Base-by-base conservation (phyloP, 129 eudicot species). In the Smallanthus sonchifolius region DNA sequence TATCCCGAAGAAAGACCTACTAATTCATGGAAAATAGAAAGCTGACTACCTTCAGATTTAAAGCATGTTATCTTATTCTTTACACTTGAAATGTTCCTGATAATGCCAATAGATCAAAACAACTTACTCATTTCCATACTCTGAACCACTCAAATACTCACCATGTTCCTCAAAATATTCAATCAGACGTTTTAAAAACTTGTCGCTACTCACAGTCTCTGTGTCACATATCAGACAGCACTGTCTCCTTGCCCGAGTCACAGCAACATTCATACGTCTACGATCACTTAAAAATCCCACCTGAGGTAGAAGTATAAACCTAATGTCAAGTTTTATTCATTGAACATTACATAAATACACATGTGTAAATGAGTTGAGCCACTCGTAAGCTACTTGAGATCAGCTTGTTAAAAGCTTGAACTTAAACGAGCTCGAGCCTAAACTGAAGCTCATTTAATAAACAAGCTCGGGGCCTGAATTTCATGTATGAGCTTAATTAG, bases 191-290 rank as follows among this genome's bases (percentile, higher is more conserved):
- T 94, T 94, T 88, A 94, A 76, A 74, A 94, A 94, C 69, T 73
- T 86, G 79, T 94, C 97, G 55, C 96, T 84, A 28, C 85, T 94
- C 49, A 94, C 99, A 8, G 99, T 94, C 87, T 94, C 99, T 0
- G 97, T 86, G 82, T 94, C 96, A 32, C 99, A 94, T 37, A 94
- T 83, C 52, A 94, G 82, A 73, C 96, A 91, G 24, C 99, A 94
- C 54, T 94, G 99, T 75, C 99, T 87, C 84, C 99, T 85, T 66
- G 99, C 93, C 51, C 97, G 99, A 56, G 99, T 94, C 79, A 94
- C 99, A 14, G 97, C 99, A 55, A 94, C 99, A 78, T 94, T 94
- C 99, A 94, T 94, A 78, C 99, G 88, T 84, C 99, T 88, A 14
- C 82, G 96, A 75, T 94, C 99, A 66, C 97, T 90, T 73, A 94